Conservation (phyloP, 2,329 filamentous ascomycete species). For the Huntiella decipiens region DNA sequence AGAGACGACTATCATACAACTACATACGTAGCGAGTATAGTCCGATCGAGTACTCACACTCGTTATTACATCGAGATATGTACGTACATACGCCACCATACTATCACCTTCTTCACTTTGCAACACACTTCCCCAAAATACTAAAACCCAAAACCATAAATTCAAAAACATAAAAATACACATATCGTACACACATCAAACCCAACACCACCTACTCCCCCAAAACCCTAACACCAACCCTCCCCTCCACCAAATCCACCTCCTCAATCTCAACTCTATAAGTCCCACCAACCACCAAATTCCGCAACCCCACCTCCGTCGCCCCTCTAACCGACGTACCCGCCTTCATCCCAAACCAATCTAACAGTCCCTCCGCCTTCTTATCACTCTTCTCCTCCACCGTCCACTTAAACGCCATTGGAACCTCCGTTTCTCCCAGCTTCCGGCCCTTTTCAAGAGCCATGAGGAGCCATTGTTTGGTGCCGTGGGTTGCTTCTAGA, state of each 20-base stretch:
- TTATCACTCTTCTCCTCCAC: conserved; percentile 22
- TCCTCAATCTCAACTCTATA: conserved; percentile 36
- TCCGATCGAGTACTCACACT: too few species aligned
- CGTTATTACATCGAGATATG: too few species aligned
- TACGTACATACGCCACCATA: too few species aligned
- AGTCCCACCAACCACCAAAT: conserved; percentile 30
- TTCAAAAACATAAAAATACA: background rate
- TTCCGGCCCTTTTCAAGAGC: conserved; percentile 41
- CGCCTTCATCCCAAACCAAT: conserved; percentile 26
- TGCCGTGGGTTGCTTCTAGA: conserved; percentile 25
- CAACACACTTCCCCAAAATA: too few species aligned
- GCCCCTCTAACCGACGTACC: conserved; percentile 24
- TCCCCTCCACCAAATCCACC: conserved; percentile 29
- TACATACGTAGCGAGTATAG: too few species aligned
- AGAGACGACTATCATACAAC: too few species aligned
- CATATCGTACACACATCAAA: background rate
- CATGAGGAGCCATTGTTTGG: conserved; percentile 36
- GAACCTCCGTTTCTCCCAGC: conserved; percentile 29
- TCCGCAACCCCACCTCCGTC: conserved; percentile 18
- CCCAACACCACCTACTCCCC: conserved; percentile 8
- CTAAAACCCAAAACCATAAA: too few species aligned
- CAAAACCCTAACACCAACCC: conserved; percentile 28
- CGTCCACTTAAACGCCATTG: conserved; percentile 29
- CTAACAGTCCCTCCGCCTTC: conserved; percentile 24
- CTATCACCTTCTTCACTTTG: too few species aligned